These are phyloP conservation scores for Leccinum cinnamomeum DNA, from an alignment of 1,284 basidiomycete species.

Conservation along the genomic window DNA sequence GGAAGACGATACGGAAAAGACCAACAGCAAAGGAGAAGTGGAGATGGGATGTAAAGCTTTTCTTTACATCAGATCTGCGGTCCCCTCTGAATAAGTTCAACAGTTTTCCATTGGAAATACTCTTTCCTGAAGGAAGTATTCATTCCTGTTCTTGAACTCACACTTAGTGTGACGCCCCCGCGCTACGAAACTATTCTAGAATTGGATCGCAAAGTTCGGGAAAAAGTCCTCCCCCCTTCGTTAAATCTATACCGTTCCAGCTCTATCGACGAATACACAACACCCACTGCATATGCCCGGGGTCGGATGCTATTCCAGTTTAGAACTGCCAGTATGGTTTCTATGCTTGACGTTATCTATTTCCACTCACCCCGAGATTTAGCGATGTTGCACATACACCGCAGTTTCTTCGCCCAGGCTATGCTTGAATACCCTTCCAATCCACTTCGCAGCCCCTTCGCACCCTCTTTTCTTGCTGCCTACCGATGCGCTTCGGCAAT, in stretches of 20 bases:
- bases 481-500: slow-evolving; percentile 61
- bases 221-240: slow-evolving; percentile 50
- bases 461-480: slow-evolving; percentile 62
- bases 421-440: slow-evolving; percentile 60
- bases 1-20: slow-evolving; percentile 45
- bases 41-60: slow-evolving; percentile 47
- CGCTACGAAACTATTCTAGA: slow-evolving; percentile 56
- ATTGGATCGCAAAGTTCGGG: slow-evolving; percentile 56
- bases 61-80: background rate
- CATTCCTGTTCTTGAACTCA: slow-evolving; percentile 48
- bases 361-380: slow-evolving; percentile 12
- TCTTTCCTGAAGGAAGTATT: slow-evolving; percentile 47
- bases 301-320: slow-evolving; percentile 52
- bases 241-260: slow-evolving; percentile 49
- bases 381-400: slow-evolving; percentile 58
- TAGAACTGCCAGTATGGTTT: slow-evolving; percentile 45
- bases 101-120: slow-evolving; percentile 37
- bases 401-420: slow-evolving; percentile 62
- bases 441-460: slow-evolving; percentile 60
- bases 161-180: slow-evolving; percentile 50
- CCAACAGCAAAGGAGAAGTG: slow-evolving; percentile 49
- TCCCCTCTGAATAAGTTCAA: slow-evolving; percentile 13
- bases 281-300: slow-evolving; percentile 50
- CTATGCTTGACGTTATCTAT: background rate
- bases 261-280: slow-evolving; percentile 46